Evolutionary conservation across 148 eudicot genomes (phyloP).

Genomic region (Cornus controversa): DNA sequence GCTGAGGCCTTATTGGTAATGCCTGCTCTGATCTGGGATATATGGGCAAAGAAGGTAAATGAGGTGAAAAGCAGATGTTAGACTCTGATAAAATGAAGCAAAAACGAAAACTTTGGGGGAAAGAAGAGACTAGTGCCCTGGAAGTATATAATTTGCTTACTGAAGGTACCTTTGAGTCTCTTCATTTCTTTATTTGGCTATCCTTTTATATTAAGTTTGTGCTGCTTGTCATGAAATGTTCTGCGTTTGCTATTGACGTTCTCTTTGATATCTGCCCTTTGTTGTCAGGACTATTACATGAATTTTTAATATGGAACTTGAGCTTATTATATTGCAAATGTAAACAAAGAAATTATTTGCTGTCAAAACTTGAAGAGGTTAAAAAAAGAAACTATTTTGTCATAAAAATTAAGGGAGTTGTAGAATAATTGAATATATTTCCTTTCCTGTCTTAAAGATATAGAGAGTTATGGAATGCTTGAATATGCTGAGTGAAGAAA

Average conservation of each 20-base stretch:
- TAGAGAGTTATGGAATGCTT: not conserved
- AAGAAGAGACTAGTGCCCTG: not conserved
- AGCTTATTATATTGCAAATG: slow-evolving; percentile 6
- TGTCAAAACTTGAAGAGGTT: not conserved
- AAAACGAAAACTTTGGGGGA: not conserved
- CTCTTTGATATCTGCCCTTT: not conserved
- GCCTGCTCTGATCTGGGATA: slow-evolving; percentile 2
- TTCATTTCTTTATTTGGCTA: slow-evolving; percentile 7
- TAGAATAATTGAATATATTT: not conserved
- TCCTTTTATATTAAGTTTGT: not conserved
- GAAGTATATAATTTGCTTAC: not conserved
- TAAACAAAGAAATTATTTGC: not conserved
- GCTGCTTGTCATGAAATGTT: not conserved
- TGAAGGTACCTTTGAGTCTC: slow-evolving; percentile 10
- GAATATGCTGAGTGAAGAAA: slow-evolving; percentile 3
- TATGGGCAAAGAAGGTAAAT: not conserved
- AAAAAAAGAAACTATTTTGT: not conserved
- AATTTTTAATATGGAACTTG: not conserved
- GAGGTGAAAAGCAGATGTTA: not conserved
- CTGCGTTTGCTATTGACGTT: not conserved
- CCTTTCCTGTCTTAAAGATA: not conserved
- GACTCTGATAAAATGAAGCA: not conserved
- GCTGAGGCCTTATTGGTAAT: slow-evolving; percentile 8
- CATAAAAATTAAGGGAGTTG: not conserved
- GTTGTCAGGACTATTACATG: not conserved